Base-by-base conservation (phyloP, 2,329 filamentous ascomycete species). In the Spiromastix sp. region DNA sequence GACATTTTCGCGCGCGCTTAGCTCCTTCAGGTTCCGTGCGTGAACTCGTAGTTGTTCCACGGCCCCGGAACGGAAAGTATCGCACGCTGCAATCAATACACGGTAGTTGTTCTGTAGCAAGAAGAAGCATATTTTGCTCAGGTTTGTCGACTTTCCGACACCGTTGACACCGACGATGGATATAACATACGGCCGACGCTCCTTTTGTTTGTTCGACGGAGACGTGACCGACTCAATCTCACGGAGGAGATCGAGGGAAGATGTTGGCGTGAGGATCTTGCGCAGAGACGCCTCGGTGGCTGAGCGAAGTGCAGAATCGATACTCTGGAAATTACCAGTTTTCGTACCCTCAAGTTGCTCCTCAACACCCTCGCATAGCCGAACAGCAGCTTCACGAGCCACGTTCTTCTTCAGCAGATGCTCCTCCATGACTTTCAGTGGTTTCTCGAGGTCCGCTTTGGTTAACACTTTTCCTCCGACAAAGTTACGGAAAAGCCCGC, bases 131-230 rank as follows among this genome's bases (percentile, higher is more conserved):
- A 98, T 94, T 62, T 98, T 98, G 59, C 85, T 89, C 24, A 98
- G 71, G 56, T 95, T 96, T 34, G 91, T 98, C 11, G 87, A 95
- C 66, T 98, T 98, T 54, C 91, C 91, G 24, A 98, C 91, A 36
- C 91, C 91, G 58, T 98, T 98, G 55, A 98, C 91, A 42, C 91
- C 91, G 28, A 98, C 91, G 42, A 98, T 94, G 38, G 86, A 95
- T 56, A 98, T 93, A 51, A 96, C 89, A 56, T 96, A 98, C 28
- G 91, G 91, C 3, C 91, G 80, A 13, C 72, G 61, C 40, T 74
- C 66, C 41, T 78, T 68, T 19, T 77, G 78, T 3, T 77, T 73
- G 15, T 66, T 68, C 0, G 79, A 65, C 1, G 84, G 79, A 8
- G 74, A 68, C 5, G 77, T 80, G 42, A 93, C 76, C 29, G 79